Base-by-base conservation (phyloP, 1,284 basidiomycete genomes). In the Fomitopsis palustris region DNA sequence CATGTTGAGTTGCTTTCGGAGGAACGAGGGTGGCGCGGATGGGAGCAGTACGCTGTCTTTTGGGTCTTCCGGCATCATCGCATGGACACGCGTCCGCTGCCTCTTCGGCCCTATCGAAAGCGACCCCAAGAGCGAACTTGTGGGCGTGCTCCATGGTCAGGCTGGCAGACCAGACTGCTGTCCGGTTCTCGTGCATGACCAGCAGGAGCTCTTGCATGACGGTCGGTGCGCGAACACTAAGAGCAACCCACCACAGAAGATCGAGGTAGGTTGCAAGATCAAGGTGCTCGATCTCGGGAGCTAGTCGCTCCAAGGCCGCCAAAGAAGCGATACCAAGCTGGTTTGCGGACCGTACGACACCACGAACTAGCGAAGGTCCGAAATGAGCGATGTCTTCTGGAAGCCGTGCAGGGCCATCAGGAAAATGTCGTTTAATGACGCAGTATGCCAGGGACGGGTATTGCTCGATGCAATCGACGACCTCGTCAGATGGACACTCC, bases 1-100 rank as follows among this genome's bases (percentile, higher is more conserved):
- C 31, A 16, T 39, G 17, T 51, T 55, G 29, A 14, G n/a, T 16
- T 12, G 57, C 47, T 33, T 57, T 59, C 0, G 59, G 60, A 14
- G 56, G 54, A 4, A 64, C 57, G 5, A 70, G 59, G 52, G 64
- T 67, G 8, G 67, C 65, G 33, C 62, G 37, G 4, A 61, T 61
- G 1, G 69, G 69, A 2, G 59, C 60, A 0, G 49, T 60, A 2
- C 62, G 56, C 37, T 67, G 66, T n/a, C 65, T 58, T 53, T 57
- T 65, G 16, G 68, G 82, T 54, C 75, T 72, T 4, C 86, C 85
- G 21, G 75, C 70, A 17, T 85, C 83, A 59, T 85, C 79, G 60
- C 85, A 87, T 4, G 85, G 85, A 66, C 85, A 88, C 64, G 81
- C 77, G 60, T 86, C 84, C 1, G 79, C 78, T 7, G 85, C 86